Conservation (phyloP, 768 basidiomycete genomes). For the Suillus hirtellus region DNA sequence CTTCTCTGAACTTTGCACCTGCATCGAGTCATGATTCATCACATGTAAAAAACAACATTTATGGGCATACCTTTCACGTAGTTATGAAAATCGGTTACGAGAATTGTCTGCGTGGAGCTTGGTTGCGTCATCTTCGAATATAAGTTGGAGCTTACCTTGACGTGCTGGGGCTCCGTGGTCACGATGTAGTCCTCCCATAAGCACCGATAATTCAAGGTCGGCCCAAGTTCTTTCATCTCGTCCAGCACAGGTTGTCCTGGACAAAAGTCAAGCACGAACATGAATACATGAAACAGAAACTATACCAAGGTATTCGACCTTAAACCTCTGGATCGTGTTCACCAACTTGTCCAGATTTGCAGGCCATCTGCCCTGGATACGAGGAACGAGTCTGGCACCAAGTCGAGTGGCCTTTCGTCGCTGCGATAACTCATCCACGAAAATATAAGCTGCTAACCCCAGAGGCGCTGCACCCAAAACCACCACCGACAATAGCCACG, state of each 20-base stretch:
- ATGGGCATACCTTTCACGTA: conserved; percentile 41
- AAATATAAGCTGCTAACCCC: conserved; percentile 1
- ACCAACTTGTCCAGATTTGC: conserved; percentile 37
- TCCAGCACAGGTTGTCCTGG: too few relatives aligned
- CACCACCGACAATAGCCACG: conserved; percentile 8
- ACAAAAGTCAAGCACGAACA: neutral
- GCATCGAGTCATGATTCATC: neutral
- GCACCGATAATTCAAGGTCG: too few relatives aligned
- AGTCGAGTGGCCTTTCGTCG: conserved; percentile 20
- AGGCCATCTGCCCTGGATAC: conserved; percentile 29
- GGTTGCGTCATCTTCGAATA: too few relatives aligned
- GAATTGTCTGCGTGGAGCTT: too few relatives aligned
- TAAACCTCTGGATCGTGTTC: conserved; percentile 18
- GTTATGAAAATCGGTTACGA: conserved; percentile 39
- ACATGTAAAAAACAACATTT: neutral
- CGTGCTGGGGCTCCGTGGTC: too few relatives aligned
- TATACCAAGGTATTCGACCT: conserved; percentile 39
- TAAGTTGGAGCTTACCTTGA: too few relatives aligned
- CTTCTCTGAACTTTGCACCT: conserved; percentile 36
- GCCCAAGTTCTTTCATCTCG: too few relatives aligned
- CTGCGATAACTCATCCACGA: conserved; percentile 14
- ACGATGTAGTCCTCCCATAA: too few relatives aligned
- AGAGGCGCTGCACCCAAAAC: conserved; percentile 10
- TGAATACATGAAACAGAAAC: neutral
- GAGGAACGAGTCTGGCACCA: conserved; percentile 33